Evolutionary conservation across 2,329 filamentous ascomycete genomes (phyloP), one percentile per base, ranked within the genome.

Genomic region (Rhynchosporium graminicola): DNA sequence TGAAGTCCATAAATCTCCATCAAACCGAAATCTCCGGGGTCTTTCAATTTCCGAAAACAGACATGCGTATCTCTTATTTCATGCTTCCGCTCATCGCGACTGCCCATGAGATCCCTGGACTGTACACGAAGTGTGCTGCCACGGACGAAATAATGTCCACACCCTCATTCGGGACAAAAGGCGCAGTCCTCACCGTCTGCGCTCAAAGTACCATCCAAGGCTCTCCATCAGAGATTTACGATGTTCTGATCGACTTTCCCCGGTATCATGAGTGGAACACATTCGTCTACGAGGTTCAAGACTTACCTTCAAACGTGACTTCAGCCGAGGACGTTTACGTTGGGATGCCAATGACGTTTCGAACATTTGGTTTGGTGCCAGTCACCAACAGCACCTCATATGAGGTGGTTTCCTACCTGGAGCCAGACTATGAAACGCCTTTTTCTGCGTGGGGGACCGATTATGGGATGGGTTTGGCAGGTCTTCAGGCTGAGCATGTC

Each of bases 401-500:
- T 13, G 61, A 65, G 15, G 45, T 13, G 6, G 55, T 65, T 31
- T 63, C 63, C 10, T 65, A 40, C 29, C 20, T 65, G 40, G 60
- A 63, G 36, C 59, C 55, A 13, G n/a, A 28, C 13, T 28, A n/a
- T 20, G 15, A n/a, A 5, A 47, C 54, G 1, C 54, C 62, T 15
- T 61, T 61, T 28, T 54, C 13, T 6, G 63, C n/a, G 20, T 64
- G 63, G 60, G 8, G 48, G 12, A 47, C 54, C 12, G 56, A 60
- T 43, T 4, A 4, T 20, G 60, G 57, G 6, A 26, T 47, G 7
- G 63, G 46, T 4, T 55, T 38, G 10, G n/a, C 56, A 28, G 26
- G 59, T 3, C 48, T 65, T 57, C 57, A 63, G n/a, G 63, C 60
- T 29, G 60, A 65, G 54, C 63, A 65, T 46, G 42, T 65, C 15